Evolutionary conservation across 495 filamentous ascomycete genomes (phyloP).

Genomic region (Podospora pseudopauciseta): DNA sequence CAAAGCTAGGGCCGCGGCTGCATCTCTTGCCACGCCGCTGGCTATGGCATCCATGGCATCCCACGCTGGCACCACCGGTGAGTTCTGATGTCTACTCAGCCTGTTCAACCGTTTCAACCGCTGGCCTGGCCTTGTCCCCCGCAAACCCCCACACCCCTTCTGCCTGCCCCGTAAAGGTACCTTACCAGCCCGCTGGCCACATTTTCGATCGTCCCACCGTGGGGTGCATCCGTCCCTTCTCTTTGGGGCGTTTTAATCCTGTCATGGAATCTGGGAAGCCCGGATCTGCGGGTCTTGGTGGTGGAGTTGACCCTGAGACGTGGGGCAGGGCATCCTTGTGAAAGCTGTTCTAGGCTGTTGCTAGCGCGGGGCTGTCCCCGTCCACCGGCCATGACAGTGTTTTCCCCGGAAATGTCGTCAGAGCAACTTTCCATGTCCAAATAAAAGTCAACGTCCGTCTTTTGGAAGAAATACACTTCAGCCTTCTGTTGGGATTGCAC

Average conservation of each 20-base stretch:
- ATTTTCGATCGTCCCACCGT: constrained; percentile 12
- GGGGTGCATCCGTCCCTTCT: constrained; percentile 19
- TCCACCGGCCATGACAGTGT: not conserved
- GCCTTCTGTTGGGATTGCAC: not conserved
- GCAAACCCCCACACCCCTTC: constrained; percentile 12
- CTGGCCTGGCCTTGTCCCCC: not conserved
- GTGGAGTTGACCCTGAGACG: constrained; percentile 18
- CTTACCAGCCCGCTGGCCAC: not conserved
- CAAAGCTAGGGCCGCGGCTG: constrained; percentile 23
- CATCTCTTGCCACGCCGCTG: constrained; percentile 7
- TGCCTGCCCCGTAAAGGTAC: not conserved
- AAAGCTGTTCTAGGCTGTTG: constrained; percentile 7
- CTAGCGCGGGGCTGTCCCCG: constrained; percentile 18
- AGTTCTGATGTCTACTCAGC: constrained; percentile 16
- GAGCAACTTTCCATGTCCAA: not conserved
- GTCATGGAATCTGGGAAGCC: constrained; percentile 6
- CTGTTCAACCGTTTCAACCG: constrained; percentile 11
- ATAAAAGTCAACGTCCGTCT: not conserved
- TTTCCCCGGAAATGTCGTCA: constrained; percentile 20
- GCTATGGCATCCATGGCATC: constrained; percentile 5
- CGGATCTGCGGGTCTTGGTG: not conserved
- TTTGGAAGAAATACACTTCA: not conserved
- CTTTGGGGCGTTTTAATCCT: not conserved
- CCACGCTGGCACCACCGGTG: constrained; percentile 17
- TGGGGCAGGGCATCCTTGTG: constrained; percentile 13